Conservation (phyloP, 179 eudicot genomes). For the Actinidia arguta region DNA sequence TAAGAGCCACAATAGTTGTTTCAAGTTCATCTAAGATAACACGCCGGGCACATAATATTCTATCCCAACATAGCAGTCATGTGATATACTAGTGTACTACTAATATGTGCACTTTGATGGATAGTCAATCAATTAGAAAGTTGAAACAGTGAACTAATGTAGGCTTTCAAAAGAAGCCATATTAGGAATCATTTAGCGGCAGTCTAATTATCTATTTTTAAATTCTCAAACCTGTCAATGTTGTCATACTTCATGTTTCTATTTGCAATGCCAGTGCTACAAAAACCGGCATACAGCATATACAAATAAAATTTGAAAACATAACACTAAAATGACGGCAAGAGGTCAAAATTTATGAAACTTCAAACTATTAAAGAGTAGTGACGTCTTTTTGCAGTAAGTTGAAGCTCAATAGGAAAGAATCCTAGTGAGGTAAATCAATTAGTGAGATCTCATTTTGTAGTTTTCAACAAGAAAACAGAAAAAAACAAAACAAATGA, state of each 20-base stretch:
- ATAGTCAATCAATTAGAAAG: neutral
- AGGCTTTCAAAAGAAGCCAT: neutral
- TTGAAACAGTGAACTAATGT: neutral
- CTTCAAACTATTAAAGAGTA: neutral
- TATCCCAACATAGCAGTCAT: neutral
- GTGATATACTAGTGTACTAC: neutral
- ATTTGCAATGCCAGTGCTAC: neutral
- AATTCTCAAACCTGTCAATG: neutral
- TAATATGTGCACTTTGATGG: neutral
- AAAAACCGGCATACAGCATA: neutral
- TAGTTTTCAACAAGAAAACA: too few species aligned
- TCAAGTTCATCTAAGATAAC: neutral
- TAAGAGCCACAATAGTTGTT: slow-evolving; percentile 3
- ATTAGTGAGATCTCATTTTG: too few species aligned
- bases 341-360: neutral
- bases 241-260: neutral
- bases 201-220: neutral
- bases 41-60: neutral
- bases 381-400: neutral
- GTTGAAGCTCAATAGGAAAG: neutral
- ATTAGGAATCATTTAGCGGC: neutral
- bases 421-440: neutral
- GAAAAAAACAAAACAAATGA: too few species aligned
- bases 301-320: neutral
- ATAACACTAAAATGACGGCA: neutral